Evolutionary conservation across 1,139 yeast species (phyloP).

Genomic region (Diutina mesorugosa): DNA sequence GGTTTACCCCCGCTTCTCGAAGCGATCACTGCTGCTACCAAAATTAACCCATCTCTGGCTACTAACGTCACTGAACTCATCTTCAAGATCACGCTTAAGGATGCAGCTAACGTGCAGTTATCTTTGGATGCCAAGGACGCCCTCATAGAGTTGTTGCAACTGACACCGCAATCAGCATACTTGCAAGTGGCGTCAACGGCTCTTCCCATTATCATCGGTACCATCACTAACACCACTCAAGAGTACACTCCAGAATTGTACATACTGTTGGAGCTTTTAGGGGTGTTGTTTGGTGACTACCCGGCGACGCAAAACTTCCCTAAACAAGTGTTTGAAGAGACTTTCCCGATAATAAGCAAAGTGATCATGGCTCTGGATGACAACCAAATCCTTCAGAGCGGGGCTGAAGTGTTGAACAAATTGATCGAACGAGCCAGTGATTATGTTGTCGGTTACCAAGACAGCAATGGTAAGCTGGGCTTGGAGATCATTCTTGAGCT

Average conservation of each 20-base stretch:
- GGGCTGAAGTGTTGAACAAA: conserved; percentile 62
- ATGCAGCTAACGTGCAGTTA: conserved; percentile 63
- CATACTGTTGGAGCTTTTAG: conserved; percentile 54
- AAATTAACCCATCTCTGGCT: conserved; percentile 26
- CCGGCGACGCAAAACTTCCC: conserved; percentile 28
- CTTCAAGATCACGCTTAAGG: conserved; percentile 54
- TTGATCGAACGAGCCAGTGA: conserved; percentile 41
- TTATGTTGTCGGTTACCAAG: conserved; percentile 17
- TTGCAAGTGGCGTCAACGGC: conserved; percentile 36
- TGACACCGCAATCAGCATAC: conserved; percentile 33
- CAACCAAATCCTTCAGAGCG: conserved; percentile 66
- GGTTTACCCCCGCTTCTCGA: conserved; percentile 70
- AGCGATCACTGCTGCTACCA: conserved; percentile 43
- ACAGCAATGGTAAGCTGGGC: conserved; percentile 22
- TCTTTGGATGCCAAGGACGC: conserved; percentile 51
- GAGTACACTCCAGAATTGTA: conserved; percentile 49
- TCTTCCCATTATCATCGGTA: conserved; percentile 34
- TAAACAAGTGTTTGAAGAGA: conserved; percentile 29
- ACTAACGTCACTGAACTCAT: conserved; percentile 37
- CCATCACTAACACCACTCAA: conserved; percentile 17
- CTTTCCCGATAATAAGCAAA: conserved; percentile 39
- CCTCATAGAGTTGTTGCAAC: conserved; percentile 42
- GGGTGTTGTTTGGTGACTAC: conserved; percentile 36
- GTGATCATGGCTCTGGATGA: conserved; percentile 50
- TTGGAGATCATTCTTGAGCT: conserved; percentile 43